Base-by-base conservation (phyloP, 1,139 yeast species). In the Hemisphaericaspora xylofermentans region DNA sequence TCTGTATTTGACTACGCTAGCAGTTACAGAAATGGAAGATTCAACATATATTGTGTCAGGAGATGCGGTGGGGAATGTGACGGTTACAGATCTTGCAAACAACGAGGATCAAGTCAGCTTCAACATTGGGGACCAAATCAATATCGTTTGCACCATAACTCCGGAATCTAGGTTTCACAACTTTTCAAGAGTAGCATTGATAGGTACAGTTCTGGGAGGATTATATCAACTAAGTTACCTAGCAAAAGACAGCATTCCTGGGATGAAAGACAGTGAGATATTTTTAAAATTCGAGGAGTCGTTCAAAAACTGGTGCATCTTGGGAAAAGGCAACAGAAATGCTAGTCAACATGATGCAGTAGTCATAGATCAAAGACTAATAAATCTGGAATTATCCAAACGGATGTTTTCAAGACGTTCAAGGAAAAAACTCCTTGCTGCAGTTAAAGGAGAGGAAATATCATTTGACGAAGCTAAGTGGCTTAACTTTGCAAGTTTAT, bases 201-300 rank as follows among this genome's bases (percentile, higher is more conserved):
- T 68, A 17, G 75, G 74, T 3, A 70, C 75, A 0, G 58, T 60
- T 1, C 56, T 56, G 46, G 76, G 76, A 7, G 71, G 65, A 2
- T 47, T 70, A 8, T 66, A 61, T 42, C 8, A 39, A n/a, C 10
- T 50, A 5, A 41, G 39, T 19, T 36, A 26, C 22, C 7, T 19
- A 13, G 22, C n/a, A 4, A 12, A 26, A 14, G 36, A 30, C 7
- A 9, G 29, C 16, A 6, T 5, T 9, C 21, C 21, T n/a, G 33
- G 15, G 3, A 16, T 17, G 9, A n/a, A n/a, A 16, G 10, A 6
- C 9, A 13, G 16, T 13, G 29, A 26, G 8, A 26, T 26, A 4
- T 26, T 26, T 26, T n/a, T n/a, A n/a, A n/a, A 6, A n/a, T n/a
- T 26, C 29, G 13, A 26, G 16, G 4, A 13, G 6, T 13, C 8